Evolutionary conservation across 768 basidiomycete genomes (phyloP).

Genomic region (Hypsizygus marmoreus): DNA sequence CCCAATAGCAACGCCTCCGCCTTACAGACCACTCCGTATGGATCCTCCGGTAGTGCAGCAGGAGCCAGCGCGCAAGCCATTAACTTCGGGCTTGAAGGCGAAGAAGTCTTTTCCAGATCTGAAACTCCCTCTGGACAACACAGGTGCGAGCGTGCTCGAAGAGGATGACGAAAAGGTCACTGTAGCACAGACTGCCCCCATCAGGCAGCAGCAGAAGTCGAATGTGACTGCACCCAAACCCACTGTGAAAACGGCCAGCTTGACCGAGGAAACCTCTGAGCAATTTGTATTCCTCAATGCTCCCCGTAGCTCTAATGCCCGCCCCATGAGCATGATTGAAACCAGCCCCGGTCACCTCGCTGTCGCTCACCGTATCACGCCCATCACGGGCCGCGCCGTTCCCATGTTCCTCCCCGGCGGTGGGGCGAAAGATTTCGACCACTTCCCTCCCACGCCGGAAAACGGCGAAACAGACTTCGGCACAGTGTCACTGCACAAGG

Average conservation of each 20-base stretch:
- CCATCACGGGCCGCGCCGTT: conserved; percentile 37
- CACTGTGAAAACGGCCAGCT: not conserved
- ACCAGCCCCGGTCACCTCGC: conserved; percentile 37
- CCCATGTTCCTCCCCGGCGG: conserved; percentile 33
- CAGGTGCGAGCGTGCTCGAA: not conserved
- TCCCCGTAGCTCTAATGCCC: conserved; percentile 14
- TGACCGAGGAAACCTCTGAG: not conserved
- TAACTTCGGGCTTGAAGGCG: not conserved
- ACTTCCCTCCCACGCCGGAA: conserved; percentile 41
- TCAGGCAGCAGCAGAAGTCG: too few species aligned
- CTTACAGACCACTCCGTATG: conserved; percentile 13
- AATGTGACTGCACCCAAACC: too few species aligned
- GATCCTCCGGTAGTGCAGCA: conserved; percentile 1
- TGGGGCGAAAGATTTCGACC: conserved; percentile 24
- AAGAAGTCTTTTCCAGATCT: conserved; percentile 13
- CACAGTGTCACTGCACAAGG: conserved; percentile 24
- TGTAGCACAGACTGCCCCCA: too few species aligned
- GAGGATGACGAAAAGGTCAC: too few species aligned
- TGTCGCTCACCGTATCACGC: conserved; percentile 38
- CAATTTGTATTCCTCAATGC: not conserved
- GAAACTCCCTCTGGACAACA: not conserved
- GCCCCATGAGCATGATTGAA: conserved; percentile 41
- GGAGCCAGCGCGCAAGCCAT: conserved; percentile 4
- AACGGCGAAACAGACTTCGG: conserved; percentile 26
- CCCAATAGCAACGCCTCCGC: conserved; percentile 13